Evolutionary conservation across 2,329 filamentous ascomycete genomes (phyloP).

Genomic region (Xylaria hypoxylon): DNA sequence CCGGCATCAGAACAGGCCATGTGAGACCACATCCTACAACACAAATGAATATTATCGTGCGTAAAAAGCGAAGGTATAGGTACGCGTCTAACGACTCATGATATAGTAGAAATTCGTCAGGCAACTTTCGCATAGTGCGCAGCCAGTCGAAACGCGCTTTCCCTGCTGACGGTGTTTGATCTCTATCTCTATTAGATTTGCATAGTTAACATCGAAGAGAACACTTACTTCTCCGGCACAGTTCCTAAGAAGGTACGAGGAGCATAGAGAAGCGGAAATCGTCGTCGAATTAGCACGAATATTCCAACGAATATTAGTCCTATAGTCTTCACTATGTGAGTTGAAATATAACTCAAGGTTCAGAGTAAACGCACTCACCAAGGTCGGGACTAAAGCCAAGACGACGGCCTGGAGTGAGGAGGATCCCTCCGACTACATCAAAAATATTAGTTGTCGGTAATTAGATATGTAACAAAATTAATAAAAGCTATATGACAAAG

Average conservation of each 20-base stretch:
- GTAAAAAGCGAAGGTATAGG: slow-evolving; percentile 86
- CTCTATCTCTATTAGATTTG: slow-evolving; percentile 41
- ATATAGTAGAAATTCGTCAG: slow-evolving; percentile 83
- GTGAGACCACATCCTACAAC: slow-evolving; percentile 84
- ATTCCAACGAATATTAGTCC: slow-evolving; percentile 46
- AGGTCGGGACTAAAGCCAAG: slow-evolving; percentile 49
- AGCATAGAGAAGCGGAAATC: slow-evolving; percentile 47
- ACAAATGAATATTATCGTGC: slow-evolving; percentile 80
- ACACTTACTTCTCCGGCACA: slow-evolving; percentile 47
- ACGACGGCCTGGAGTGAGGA: slow-evolving; percentile 47
- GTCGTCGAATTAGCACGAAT: slow-evolving; percentile 47
- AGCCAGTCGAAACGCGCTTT: slow-evolving; percentile 47
- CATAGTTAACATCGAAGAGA: too few species aligned
- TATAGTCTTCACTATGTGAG: slow-evolving; percentile 42
- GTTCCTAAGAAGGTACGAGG: slow-evolving; percentile 49
- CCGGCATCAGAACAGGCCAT: slow-evolving; percentile 85
- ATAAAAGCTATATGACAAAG: neutral
- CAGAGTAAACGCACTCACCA: slow-evolving; percentile 41
- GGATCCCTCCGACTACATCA: slow-evolving; percentile 46
- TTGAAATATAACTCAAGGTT: neutral
- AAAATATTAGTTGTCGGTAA: slow-evolving; percentile 6
- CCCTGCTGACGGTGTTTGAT: slow-evolving; percentile 46
- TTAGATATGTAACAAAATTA: neutral
- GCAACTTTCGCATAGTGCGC: slow-evolving; percentile 57
- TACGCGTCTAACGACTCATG: slow-evolving; percentile 92